These are phyloP conservation scores for Sphagnurus paluster DNA, from an alignment of 1,284 basidiomycete genomes.

Conservation along the genomic window DNA sequence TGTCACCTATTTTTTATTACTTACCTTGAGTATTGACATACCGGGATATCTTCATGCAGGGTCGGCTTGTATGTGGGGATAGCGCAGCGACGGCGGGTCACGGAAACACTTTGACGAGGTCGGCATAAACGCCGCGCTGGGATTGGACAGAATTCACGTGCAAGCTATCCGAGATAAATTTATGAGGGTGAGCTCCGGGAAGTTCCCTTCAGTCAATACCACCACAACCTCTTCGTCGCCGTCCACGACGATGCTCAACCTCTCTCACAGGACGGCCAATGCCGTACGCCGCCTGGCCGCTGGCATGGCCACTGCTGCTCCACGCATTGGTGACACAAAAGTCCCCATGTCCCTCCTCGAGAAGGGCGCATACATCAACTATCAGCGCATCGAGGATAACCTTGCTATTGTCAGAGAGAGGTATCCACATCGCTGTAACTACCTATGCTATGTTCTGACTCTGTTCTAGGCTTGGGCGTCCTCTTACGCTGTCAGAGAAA, in stretches of 20 bases:
- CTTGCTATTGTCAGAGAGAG: constrained; percentile 78
- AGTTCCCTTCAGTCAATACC: too few species aligned
- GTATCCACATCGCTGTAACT: constrained; percentile 26
- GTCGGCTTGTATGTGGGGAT: too few species aligned
- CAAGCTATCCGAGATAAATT: constrained; percentile 36
- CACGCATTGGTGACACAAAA: constrained; percentile 88
- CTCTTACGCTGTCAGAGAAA: constrained; percentile 97
- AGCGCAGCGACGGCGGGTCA: too few species aligned
- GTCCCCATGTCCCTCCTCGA: constrained; percentile 91
- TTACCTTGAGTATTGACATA: too few species aligned
- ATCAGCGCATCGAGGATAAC: constrained; percentile 97
- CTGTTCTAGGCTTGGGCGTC: constrained; percentile 76
- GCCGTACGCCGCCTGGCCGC: constrained; percentile 63
- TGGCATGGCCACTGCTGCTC: constrained; percentile 78
- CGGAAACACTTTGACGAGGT: too few species aligned
- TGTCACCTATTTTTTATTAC: too few species aligned
- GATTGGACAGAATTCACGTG: too few species aligned
- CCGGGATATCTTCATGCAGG: too few species aligned
- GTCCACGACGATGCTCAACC: constrained; percentile 62
- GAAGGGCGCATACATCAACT: constrained; percentile 91
- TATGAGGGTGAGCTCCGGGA: constrained; percentile 34
- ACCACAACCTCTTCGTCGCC: constrained; percentile 25
- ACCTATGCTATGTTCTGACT: constrained; percentile 7
- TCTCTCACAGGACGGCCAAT: constrained; percentile 59
- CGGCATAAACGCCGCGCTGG: too few species aligned